phyloP scores from a whole-genome alignment of 495 filamentous ascomycete species.

The Bombardia bombarda region DNA sequence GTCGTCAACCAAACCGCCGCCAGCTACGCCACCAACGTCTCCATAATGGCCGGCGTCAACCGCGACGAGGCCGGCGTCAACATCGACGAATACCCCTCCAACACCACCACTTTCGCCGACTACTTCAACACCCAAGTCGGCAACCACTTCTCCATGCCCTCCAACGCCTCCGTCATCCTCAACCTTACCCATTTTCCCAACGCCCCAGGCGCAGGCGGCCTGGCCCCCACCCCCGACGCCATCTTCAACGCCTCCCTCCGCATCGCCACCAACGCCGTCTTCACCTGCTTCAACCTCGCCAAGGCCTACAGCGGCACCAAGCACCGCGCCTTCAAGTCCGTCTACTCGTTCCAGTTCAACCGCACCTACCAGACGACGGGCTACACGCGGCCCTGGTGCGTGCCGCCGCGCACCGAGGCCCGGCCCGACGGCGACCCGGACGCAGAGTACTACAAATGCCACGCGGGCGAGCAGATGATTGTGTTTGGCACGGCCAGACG shows the following conservation, averaged over 20 bases:
- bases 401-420: slow-evolving; percentile 16
- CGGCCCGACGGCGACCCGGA: slow-evolving; percentile 29
- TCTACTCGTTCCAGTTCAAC: slow-evolving; percentile 35
- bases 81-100: slow-evolving; percentile 15
- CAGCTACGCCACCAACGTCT: slow-evolving; percentile 12
- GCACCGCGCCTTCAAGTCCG: slow-evolving; percentile 19
- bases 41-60: slow-evolving; percentile 30
- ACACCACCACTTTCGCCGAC: slow-evolving; percentile 8
- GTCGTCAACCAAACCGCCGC: slow-evolving; percentile 14
- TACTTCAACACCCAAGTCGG: slow-evolving; percentile 12
- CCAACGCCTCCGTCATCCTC: slow-evolving; percentile 12
- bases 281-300: slow-evolving; percentile 30
- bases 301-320: slow-evolving; percentile 24
- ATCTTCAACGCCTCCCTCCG: slow-evolving; percentile 18
- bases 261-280: slow-evolving; percentile 28
- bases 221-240: slow-evolving; percentile 2
- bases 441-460: slow-evolving; percentile 39
- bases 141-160: slow-evolving; percentile 12
- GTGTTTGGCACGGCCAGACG: slow-evolving; percentile 27
- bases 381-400: slow-evolving; percentile 32
- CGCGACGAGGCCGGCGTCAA: slow-evolving; percentile 34
- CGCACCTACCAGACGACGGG: slow-evolving; percentile 34
- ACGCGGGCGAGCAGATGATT: slow-evolving; percentile 40
- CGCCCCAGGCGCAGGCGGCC: background rate
- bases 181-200: slow-evolving; percentile 16